These are phyloP conservation scores for Ciborinia camelliae DNA, from an alignment of 2,329 filamentous ascomycete species.

Conservation along the genomic window DNA sequence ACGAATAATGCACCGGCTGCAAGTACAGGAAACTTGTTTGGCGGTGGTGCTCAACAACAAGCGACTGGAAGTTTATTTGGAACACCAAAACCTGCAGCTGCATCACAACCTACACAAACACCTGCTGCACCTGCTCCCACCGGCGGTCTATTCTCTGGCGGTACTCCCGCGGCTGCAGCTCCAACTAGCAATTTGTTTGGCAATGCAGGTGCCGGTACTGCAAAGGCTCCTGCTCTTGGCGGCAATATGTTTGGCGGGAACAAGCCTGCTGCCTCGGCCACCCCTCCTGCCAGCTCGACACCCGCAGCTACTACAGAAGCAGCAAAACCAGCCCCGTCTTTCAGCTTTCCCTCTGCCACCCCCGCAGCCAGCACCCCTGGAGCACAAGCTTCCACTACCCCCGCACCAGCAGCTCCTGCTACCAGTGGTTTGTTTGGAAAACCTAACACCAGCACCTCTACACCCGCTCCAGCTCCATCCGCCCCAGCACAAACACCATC, in stretches of 20 bases:
- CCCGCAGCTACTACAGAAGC: constrained; percentile 22
- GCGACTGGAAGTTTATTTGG: constrained; percentile 15
- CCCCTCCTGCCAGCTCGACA: constrained; percentile 18
- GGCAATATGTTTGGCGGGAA: constrained; percentile 14
- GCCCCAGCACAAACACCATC: constrained; percentile 23
- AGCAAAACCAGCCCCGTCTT: constrained; percentile 24
- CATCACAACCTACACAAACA: constrained; percentile 14
- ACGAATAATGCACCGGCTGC: constrained; percentile 25
- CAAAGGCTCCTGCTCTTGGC: constrained; percentile 12
- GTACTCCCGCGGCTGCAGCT: constrained; percentile 13
- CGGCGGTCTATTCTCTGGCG: constrained; percentile 10
- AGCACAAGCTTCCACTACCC: constrained; percentile 13
- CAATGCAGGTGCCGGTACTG: constrained; percentile 3
- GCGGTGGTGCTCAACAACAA: constrained; percentile 12
- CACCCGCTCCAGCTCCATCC: constrained; percentile 24
- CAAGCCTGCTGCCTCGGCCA: constrained; percentile 16
- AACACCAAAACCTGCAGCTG: constrained; percentile 12
- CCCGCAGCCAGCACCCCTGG: constrained; percentile 20
- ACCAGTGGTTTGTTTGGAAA: constrained; percentile 19
- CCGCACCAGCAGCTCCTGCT: constrained; percentile 13
- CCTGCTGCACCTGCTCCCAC: constrained; percentile 9
- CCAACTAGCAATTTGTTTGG: constrained; percentile 16
- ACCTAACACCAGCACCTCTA: constrained; percentile 12
- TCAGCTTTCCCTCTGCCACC: constrained; percentile 25
- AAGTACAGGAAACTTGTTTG: constrained; percentile 26